phyloP scores from a whole-genome alignment of 1,139 yeast genomes.

The Petasospora fabianii region DNA sequence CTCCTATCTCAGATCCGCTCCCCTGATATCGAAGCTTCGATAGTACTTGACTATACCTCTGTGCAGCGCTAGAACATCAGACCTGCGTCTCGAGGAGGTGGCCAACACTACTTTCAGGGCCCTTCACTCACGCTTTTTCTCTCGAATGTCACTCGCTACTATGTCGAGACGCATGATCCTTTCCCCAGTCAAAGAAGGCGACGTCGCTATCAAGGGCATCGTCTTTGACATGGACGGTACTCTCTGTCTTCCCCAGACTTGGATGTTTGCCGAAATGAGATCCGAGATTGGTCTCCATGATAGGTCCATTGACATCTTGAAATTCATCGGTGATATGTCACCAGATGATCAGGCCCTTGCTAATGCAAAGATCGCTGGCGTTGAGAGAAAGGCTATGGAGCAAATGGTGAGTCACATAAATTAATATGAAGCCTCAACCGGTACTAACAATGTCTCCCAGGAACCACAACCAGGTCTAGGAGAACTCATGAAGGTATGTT shows the following conservation, averaged over 20 bases:
- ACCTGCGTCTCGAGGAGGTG: too few relatives aligned
- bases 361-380: conserved; percentile 40
- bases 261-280: conserved; percentile 67
- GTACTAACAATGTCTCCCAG: conserved; percentile 1
- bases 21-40: too few relatives aligned
- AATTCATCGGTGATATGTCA: conserved; percentile 40
- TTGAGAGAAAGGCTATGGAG: conserved; percentile 56
- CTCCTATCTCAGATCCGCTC: background rate
- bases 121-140: background rate
- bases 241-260: conserved; percentile 58
- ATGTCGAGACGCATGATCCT: conserved; percentile 28
- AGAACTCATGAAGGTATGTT: conserved; percentile 19
- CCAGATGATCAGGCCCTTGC: conserved; percentile 39
- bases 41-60: too few relatives aligned
- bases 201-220: conserved; percentile 42
- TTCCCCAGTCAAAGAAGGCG: conserved; percentile 30
- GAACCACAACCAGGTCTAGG: conserved; percentile 46
- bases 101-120: too few relatives aligned
- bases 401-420: conserved; percentile 37
- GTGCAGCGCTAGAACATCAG: too few relatives aligned
- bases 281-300: conserved; percentile 46
- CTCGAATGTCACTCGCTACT: background rate
- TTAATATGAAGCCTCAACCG: background rate
- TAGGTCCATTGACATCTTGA: conserved; percentile 46
- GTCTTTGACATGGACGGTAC: conserved; percentile 75